phyloP scores from a whole-genome alignment of 108 stramenopile species.

The Skeletonema menzelii region DNA sequence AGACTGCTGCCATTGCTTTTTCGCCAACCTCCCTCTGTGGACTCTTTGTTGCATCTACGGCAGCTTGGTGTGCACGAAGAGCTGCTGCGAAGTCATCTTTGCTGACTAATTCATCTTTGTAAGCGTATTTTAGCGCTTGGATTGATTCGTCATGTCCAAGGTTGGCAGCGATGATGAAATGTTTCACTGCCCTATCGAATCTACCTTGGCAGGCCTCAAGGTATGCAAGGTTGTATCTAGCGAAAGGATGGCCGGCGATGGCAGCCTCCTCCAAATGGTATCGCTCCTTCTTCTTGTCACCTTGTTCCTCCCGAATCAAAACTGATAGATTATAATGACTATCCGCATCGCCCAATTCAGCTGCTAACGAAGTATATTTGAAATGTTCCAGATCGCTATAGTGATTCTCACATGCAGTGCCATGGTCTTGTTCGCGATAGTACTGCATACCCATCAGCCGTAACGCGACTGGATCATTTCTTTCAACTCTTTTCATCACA shows the following conservation, averaged over 20 bases:
- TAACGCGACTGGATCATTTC: not conserved
- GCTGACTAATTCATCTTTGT: not conserved
- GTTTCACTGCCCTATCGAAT: not conserved
- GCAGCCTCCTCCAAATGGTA: not conserved
- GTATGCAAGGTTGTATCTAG: not conserved
- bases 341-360: not conserved
- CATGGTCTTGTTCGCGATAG: not conserved
- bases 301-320: not conserved
- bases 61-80: not conserved
- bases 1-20: no score
- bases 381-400: no score
- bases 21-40: no score
- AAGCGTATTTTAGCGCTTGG: not conserved
- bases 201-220: not conserved
- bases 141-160: not conserved
- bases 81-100: not conserved
- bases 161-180: not conserved
- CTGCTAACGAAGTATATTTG: no score
- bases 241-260: not conserved
- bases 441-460: not conserved
- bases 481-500: not conserved
- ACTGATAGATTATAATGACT: not conserved
- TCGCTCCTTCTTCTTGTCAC: not conserved
- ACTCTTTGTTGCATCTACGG: not conserved
- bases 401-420: not conserved